A percentile compares a stretch with the other conserved stretches of the same genome.
Evolutionary conservation across 257 asterid genomes (phyloP).

Genomic region (Solanum clarkiae): DNA sequence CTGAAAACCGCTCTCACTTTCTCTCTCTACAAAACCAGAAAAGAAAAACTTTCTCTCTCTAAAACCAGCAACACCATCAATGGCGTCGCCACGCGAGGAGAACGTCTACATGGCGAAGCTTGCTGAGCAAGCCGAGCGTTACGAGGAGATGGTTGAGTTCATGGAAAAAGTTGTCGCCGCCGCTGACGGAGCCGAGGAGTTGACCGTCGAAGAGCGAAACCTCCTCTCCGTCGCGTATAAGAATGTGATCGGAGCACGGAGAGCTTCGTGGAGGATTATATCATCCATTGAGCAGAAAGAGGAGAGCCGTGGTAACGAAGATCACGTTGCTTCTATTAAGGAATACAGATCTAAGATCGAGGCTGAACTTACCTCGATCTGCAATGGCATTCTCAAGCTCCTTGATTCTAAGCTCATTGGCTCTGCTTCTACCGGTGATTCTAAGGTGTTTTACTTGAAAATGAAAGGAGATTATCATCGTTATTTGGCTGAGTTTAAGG

Average conservation of each 20-base stretch:
- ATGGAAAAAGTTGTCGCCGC: conserved; percentile 82
- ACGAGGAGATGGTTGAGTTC: conserved; percentile 90
- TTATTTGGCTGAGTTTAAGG: conserved; percentile 72
- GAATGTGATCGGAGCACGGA: conserved; percentile 76
- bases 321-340: conserved; percentile 57
- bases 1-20: not conserved
- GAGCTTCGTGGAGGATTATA: conserved; percentile 72
- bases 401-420: conserved; percentile 69
- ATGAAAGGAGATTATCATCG: conserved; percentile 89
- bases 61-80: not conserved
- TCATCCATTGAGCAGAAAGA: conserved; percentile 85
- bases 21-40: not conserved
- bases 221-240: conserved; percentile 72
- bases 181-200: conserved; percentile 52
- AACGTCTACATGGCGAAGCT: conserved; percentile 82
- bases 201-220: conserved; percentile 74
- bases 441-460: conserved; percentile 84
- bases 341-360: conserved; percentile 78
- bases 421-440: conserved; percentile 50
- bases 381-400: conserved; percentile 64
- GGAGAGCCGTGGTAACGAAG: conserved; percentile 77
- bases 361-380: conserved; percentile 55
- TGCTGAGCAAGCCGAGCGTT: conserved; percentile 91
- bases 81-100: conserved; percentile 81
- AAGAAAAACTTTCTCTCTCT: conserved; percentile 6